A percentile compares a stretch with the other conserved stretches of the same genome.
Evolutionary conservation across 352 stramenopile genomes (phyloP).

Genomic region (Peronospora farinosa): DNA sequence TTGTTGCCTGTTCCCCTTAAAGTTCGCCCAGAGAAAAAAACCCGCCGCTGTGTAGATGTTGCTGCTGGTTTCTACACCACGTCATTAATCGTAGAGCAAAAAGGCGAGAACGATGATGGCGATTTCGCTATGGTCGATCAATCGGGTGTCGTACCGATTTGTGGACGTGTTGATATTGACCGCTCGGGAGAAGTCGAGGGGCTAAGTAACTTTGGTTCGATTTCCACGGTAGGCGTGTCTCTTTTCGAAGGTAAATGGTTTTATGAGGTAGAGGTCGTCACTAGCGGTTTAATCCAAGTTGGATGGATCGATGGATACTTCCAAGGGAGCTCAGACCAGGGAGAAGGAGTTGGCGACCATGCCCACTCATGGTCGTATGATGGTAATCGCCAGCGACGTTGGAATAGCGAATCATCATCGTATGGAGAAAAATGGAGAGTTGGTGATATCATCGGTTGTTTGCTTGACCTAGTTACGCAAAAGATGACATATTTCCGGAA

Average conservation of each 20-base stretch:
- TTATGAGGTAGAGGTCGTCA: constrained; percentile 90
- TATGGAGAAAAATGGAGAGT: constrained; percentile 89
- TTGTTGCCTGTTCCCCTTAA: constrained; percentile 76
- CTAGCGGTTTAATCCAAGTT: constrained; percentile 88
- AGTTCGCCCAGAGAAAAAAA: constrained; percentile 75
- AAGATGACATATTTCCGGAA: constrained; percentile 89
- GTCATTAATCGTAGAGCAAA: constrained; percentile 78
- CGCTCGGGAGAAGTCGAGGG: constrained; percentile 81
- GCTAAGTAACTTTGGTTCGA: constrained; percentile 84
- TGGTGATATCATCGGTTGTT: constrained; percentile 88
- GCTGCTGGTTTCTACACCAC: constrained; percentile 85
- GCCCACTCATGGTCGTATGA: constrained; percentile 91
- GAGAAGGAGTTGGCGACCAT: constrained; percentile 88
- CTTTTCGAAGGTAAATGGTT: constrained; percentile 88
- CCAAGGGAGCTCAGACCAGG: constrained; percentile 87
- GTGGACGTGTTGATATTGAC: constrained; percentile 82
- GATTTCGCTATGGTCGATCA: constrained; percentile 56
- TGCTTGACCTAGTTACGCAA: constrained; percentile 70
- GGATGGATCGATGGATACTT: constrained; percentile 90
- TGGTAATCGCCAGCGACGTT: constrained; percentile 86
- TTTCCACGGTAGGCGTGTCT: constrained; percentile 68
- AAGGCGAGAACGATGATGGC: constrained; percentile 75
- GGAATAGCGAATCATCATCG: constrained; percentile 84
- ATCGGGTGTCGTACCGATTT: constrained; percentile 57
- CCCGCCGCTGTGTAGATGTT: constrained; percentile 69